These are phyloP conservation scores for Inosperma sp. DNA, from an alignment of 768 basidiomycete species.

Conservation along the genomic window DNA sequence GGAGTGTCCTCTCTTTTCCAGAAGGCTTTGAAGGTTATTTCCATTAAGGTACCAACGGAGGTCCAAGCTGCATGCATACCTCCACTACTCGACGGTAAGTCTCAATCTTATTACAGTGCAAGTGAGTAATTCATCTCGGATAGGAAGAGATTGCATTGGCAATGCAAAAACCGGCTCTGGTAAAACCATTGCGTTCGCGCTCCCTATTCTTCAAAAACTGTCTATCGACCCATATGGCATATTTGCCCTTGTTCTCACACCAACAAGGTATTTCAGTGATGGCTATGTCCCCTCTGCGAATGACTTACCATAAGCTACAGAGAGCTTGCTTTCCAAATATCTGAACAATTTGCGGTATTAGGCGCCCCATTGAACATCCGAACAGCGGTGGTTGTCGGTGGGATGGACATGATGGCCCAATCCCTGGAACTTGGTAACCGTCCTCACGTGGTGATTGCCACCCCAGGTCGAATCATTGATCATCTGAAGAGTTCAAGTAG, in stretches of 20 bases:
- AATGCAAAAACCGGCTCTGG: conserved; percentile 98
- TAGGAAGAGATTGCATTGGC: conserved; percentile 94
- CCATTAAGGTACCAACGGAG: conserved; percentile 78
- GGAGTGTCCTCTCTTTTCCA: conserved; percentile 59
- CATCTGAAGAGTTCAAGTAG: conserved; percentile 72
- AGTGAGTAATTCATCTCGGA: conserved; percentile 1
- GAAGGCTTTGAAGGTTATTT: conserved; percentile 69
- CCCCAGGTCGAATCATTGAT: conserved; percentile 93
- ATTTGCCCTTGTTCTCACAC: conserved; percentile 89
- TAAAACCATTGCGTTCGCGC: conserved; percentile 95
- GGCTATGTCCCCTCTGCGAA: neutral
- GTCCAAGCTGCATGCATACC: conserved; percentile 91
- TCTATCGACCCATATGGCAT: conserved; percentile 91
- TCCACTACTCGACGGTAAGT: conserved; percentile 70
- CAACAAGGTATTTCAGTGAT: conserved; percentile 66
- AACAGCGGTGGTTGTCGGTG: conserved; percentile 89
- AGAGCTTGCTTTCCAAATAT: conserved; percentile 95
- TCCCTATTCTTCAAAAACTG: conserved; percentile 89
- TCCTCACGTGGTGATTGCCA: conserved; percentile 93
- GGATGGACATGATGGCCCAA: conserved; percentile 98
- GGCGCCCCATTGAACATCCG: conserved; percentile 76
- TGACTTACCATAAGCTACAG: conserved; percentile 36
- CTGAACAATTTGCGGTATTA: conserved; percentile 92
- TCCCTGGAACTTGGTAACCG: conserved; percentile 79
- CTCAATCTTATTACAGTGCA: neutral